Conservation (phyloP, 2,329 filamentous ascomycete species). For the Cladophialophora yegresii region DNA sequence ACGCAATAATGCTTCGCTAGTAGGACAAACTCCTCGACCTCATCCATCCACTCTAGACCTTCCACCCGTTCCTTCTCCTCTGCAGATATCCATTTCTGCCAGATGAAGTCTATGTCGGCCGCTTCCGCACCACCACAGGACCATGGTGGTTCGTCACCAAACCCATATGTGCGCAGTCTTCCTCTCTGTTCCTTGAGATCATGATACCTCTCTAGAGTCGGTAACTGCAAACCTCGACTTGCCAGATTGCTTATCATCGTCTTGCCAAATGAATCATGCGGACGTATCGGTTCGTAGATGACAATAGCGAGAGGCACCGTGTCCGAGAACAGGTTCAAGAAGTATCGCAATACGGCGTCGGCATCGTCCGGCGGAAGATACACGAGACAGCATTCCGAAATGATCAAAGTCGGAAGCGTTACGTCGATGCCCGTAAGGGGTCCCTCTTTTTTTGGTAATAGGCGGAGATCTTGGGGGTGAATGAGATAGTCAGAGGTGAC, state of each 20-base stretch:
- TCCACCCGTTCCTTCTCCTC: conserved; percentile 79
- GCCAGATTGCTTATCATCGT: conserved; percentile 92
- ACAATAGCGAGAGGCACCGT: conserved; percentile 62
- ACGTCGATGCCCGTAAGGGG: conserved; percentile 49
- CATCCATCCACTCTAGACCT: conserved; percentile 81
- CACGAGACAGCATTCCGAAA: conserved; percentile 95
- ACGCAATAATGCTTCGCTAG: conserved; percentile 87
- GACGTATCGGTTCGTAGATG: conserved; percentile 86
- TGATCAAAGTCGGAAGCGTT: conserved; percentile 73
- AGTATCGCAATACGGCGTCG: conserved; percentile 64
- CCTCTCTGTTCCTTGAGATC: conserved; percentile 67
- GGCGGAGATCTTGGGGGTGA: conserved; percentile 71
- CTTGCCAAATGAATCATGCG: conserved; percentile 80
- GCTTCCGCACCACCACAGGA: conserved; percentile 52
- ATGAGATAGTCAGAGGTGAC: conserved; percentile 53
- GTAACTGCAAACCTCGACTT: conserved; percentile 77
- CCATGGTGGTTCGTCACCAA: conserved; percentile 44
- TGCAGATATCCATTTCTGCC: conserved; percentile 69
- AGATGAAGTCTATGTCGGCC: conserved; percentile 68
- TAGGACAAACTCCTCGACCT: conserved; percentile 90
- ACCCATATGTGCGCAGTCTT: conserved; percentile 67
- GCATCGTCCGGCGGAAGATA: conserved; percentile 73
- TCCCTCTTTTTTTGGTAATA: conserved; percentile 48
- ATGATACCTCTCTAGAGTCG: conserved; percentile 74
- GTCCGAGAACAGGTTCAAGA: conserved; percentile 55